Evolutionary conservation across 805 yeast species (phyloP).

Genomic region (Kodamaea restingae): DNA sequence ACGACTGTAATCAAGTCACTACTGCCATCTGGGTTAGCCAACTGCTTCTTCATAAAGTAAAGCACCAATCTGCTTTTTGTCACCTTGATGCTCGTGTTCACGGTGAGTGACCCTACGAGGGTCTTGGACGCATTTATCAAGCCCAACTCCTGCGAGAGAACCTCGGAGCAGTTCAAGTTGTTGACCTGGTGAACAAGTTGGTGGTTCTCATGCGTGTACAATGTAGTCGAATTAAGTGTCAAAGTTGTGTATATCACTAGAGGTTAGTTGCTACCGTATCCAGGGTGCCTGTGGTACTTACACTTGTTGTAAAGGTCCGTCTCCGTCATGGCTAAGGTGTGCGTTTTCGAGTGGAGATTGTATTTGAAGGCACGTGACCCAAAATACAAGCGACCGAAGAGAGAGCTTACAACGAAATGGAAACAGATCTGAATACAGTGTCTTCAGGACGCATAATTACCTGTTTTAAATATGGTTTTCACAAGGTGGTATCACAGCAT

Average conservation of each 20-base stretch:
- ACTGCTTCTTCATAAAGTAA: slow-evolving; percentile 47
- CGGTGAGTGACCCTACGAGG: slow-evolving; percentile 36
- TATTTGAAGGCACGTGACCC: too few species aligned
- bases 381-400: too few species aligned
- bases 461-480: too few species aligned
- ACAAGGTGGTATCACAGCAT: too few species aligned
- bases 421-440: too few species aligned
- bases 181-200: slow-evolving; percentile 38
- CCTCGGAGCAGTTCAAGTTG: slow-evolving; percentile 50
- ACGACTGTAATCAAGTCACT: slow-evolving; percentile 52
- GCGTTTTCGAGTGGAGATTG: too few species aligned
- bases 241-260: slow-evolving; percentile 46
- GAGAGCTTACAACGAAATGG: too few species aligned
- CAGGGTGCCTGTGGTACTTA: slow-evolving; percentile 13
- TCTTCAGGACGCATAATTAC: too few species aligned
- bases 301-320: slow-evolving; percentile 21
- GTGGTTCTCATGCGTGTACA: slow-evolving; percentile 53
- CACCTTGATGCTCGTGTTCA: slow-evolving; percentile 21
- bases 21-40: slow-evolving; percentile 39
- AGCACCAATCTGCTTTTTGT: slow-evolving; percentile 31
- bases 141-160: slow-evolving; percentile 52
- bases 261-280: slow-evolving; percentile 10
- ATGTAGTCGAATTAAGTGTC: slow-evolving; percentile 54
- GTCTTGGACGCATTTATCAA: slow-evolving; percentile 47
- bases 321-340: slow-evolving; percentile 13